These are phyloP conservation scores for Tuctoria greenei DNA, from an alignment of 176 grass and related monocot genomes.

Conservation along the genomic window DNA sequence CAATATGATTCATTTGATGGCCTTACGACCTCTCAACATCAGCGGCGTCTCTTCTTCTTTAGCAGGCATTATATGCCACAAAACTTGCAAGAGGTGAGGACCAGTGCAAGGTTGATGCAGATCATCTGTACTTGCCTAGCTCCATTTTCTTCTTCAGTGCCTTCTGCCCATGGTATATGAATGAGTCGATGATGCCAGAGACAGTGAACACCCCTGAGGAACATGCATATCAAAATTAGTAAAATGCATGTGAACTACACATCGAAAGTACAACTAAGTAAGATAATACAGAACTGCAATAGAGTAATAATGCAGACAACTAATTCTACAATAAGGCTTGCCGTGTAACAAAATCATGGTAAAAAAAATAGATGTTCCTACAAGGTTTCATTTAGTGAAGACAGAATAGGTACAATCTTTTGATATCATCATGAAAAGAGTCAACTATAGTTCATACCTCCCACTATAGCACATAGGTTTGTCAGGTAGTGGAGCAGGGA, in stretches of 20 bases:
- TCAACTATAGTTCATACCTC: slow-evolving; percentile 55
- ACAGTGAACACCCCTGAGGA: slow-evolving; percentile 87
- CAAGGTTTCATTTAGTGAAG: not conserved
- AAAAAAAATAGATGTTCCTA: not conserved
- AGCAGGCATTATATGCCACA: slow-evolving; percentile 27
- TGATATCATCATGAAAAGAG: not conserved
- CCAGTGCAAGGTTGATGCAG: slow-evolving; percentile 14
- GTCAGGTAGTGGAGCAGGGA: slow-evolving; percentile 87
- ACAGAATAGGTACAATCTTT: slow-evolving; percentile 8
- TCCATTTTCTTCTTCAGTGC: slow-evolving; percentile 95
- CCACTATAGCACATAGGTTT: slow-evolving; percentile 88
- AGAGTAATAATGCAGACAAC: not conserved
- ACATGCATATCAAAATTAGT: not conserved
- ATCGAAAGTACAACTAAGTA: slow-evolving; percentile 1
- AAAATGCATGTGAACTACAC: not conserved
- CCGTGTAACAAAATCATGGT: not conserved
- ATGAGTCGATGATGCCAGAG: slow-evolving; percentile 92
- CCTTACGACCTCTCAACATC: slow-evolving; percentile 2
- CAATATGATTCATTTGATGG: slow-evolving; percentile 17
- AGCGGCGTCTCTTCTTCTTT: slow-evolving; percentile 11
- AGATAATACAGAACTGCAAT: not conserved
- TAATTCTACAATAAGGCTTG: not conserved
- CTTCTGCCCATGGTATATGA: slow-evolving; percentile 91
- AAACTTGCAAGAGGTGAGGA: slow-evolving; percentile 21
- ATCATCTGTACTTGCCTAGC: slow-evolving; percentile 88